These are phyloP conservation scores for Patellifolia procumbens DNA, from an alignment of 179 eudicot genomes.

Conservation along the genomic window DNA sequence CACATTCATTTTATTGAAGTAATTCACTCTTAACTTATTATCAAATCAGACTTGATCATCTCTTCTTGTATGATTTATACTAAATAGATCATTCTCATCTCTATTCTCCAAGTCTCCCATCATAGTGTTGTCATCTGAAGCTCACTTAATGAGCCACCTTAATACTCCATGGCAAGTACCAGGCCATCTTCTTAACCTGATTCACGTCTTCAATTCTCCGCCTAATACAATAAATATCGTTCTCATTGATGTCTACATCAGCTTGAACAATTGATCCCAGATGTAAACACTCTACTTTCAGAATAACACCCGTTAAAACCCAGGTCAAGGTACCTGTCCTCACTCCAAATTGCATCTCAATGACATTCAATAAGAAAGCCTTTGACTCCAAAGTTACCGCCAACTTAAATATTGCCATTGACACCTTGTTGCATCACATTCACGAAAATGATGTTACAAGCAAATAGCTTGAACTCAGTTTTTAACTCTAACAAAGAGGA, in stretches of 20 bases:
- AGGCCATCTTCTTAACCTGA: too few relatives aligned
- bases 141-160: not conserved
- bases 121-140: not conserved
- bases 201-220: not conserved
- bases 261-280: not conserved
- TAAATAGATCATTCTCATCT: not conserved
- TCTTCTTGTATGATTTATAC: not conserved
- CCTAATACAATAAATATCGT: not conserved
- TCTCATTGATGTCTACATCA: not conserved
- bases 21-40: not conserved
- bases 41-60: not conserved
- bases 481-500: not conserved
- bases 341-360: not conserved
- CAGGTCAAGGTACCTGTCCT: not conserved
- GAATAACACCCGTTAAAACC: not conserved
- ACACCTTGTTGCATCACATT: not conserved
- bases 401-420: not conserved
- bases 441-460: not conserved
- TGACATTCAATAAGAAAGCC: not conserved
- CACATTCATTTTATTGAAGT: too few relatives aligned
- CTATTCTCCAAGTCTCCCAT: not conserved
- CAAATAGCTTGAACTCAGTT: not conserved
- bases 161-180: not conserved
- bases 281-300: not conserved
- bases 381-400: not conserved